Evolutionary conservation across 371 early-diverging fungal species (phyloP).

Genomic region (Mortierella polycephala): DNA sequence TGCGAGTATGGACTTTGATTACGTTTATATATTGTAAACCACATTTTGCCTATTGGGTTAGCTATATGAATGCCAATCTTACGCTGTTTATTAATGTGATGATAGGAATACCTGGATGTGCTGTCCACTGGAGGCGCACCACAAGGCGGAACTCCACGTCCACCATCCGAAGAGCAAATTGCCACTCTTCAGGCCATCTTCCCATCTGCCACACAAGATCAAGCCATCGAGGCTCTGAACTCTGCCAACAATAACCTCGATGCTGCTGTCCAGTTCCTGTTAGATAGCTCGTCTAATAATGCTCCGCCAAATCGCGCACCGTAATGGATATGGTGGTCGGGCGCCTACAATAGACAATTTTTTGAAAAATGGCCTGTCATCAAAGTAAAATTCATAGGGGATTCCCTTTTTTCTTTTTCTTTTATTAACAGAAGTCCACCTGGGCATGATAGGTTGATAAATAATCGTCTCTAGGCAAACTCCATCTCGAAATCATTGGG

Average conservation of each 20-base stretch:
- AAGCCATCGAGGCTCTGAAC: conserved; percentile 63
- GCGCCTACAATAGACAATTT: too few relatives aligned
- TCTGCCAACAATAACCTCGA: conserved; percentile 66
- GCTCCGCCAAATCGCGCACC: not conserved
- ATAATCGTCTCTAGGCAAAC: too few relatives aligned
- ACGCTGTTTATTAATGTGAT: conserved; percentile 6
- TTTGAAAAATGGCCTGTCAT: too few relatives aligned
- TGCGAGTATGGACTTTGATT: conserved; percentile 19
- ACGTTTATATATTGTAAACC: too few relatives aligned
- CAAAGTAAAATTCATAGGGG: too few relatives aligned
- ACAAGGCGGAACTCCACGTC: conserved; percentile 53
- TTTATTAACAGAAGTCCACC: too few relatives aligned
- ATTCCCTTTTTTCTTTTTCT: too few relatives aligned
- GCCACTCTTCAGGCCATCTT: conserved; percentile 66
- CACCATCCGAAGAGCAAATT: conserved; percentile 64
- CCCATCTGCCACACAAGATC: conserved; percentile 65
- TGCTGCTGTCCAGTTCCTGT: conserved; percentile 59
- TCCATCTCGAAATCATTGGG: too few relatives aligned
- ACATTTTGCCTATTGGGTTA: too few relatives aligned
- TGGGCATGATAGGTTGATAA: too few relatives aligned
- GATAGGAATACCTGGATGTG: conserved; percentile 65
- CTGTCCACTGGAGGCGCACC: conserved; percentile 58
- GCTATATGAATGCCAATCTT: not conserved
- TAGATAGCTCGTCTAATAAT: conserved; percentile 27
- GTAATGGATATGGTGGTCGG: not conserved